phyloP scores from a whole-genome alignment of 2,329 filamentous ascomycete genomes.

The Torrubiellomyces zombiae region DNA sequence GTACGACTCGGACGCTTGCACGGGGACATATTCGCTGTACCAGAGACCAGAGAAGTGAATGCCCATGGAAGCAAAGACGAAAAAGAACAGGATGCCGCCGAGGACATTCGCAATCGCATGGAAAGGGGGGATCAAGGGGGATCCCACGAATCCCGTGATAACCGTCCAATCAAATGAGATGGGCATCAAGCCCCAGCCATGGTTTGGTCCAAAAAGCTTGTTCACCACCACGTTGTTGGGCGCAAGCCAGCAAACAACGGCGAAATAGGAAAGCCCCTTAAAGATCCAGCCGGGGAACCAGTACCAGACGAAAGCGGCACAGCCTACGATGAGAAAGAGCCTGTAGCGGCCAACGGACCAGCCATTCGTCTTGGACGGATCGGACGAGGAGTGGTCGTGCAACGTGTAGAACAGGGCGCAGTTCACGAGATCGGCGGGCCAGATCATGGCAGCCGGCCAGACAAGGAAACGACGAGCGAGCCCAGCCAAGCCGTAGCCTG shows the following conservation, averaged over 20 bases:
- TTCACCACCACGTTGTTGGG: constrained; percentile 43
- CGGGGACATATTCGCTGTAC: constrained; percentile 43
- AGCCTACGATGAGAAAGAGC: constrained; percentile 42
- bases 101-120: constrained; percentile 38
- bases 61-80: constrained; percentile 38
- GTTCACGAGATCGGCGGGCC: constrained; percentile 37
- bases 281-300: constrained; percentile 48
- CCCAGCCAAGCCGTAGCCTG: constrained; percentile 41
- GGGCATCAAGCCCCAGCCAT: constrained; percentile 41
- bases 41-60: constrained; percentile 40
- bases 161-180: constrained; percentile 40
- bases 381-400: constrained; percentile 26
- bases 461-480: constrained; percentile 35
- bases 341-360: constrained; percentile 49
- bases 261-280: constrained; percentile 44
- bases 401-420: constrained; percentile 33
- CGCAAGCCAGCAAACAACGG: constrained; percentile 44
- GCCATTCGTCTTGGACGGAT: constrained; percentile 35
- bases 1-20: constrained; percentile 42
- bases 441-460: constrained; percentile 39
- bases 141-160: constrained; percentile 30
- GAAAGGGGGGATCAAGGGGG: constrained; percentile 35
- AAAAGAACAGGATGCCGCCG: constrained; percentile 35
- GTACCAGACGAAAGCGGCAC: constrained; percentile 35
- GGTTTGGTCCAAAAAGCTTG: constrained; percentile 43